phyloP scores from a whole-genome alignment of 2,329 filamentous ascomycete species.

The Fusarium subglutinans region DNA sequence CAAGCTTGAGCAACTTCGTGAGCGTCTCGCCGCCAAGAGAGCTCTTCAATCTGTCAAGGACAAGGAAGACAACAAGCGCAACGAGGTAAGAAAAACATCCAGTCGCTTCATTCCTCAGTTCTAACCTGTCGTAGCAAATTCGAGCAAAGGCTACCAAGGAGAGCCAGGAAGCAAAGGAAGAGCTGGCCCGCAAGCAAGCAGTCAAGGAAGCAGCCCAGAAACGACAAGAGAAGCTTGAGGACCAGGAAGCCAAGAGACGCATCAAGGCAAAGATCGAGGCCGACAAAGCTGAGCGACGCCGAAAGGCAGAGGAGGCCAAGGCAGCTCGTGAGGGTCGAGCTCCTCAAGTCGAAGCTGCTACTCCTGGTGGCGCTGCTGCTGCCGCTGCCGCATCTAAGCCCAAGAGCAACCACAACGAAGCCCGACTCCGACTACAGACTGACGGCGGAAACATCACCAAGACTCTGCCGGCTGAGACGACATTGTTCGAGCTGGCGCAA shows the following conservation, averaged over 20 bases:
- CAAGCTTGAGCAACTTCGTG: slow-evolving; percentile 78
- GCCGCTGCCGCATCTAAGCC: slow-evolving; percentile 65
- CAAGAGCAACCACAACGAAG: slow-evolving; percentile 78
- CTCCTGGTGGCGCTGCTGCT: slow-evolving; percentile 58
- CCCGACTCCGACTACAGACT: slow-evolving; percentile 84
- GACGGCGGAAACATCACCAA: slow-evolving; percentile 79
- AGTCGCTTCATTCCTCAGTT: not conserved
- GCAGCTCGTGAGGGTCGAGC: slow-evolving; percentile 82
- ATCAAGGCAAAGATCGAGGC: slow-evolving; percentile 95
- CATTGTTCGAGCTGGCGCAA: slow-evolving; percentile 90
- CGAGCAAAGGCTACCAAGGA: slow-evolving; percentile 91
- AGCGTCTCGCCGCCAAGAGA: slow-evolving; percentile 77
- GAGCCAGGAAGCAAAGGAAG: slow-evolving; percentile 87
- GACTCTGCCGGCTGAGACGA: slow-evolving; percentile 88
- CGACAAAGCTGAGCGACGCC: slow-evolving; percentile 88
- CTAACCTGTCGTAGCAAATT: slow-evolving; percentile 61
- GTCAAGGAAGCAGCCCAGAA: slow-evolving; percentile 91
- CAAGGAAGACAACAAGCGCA: slow-evolving; percentile 83
- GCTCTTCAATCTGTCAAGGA: slow-evolving; percentile 75
- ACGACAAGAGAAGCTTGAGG: slow-evolving; percentile 85
- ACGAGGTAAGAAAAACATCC: slow-evolving; percentile 69
- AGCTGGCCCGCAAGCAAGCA: slow-evolving; percentile 86
- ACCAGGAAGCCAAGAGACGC: slow-evolving; percentile 84
- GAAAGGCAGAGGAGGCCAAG: slow-evolving; percentile 86
- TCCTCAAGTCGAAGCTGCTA: slow-evolving; percentile 55